Evolutionary conservation across 2,329 filamentous ascomycete genomes (phyloP).

Genomic region (Fusarium mexicanum): DNA sequence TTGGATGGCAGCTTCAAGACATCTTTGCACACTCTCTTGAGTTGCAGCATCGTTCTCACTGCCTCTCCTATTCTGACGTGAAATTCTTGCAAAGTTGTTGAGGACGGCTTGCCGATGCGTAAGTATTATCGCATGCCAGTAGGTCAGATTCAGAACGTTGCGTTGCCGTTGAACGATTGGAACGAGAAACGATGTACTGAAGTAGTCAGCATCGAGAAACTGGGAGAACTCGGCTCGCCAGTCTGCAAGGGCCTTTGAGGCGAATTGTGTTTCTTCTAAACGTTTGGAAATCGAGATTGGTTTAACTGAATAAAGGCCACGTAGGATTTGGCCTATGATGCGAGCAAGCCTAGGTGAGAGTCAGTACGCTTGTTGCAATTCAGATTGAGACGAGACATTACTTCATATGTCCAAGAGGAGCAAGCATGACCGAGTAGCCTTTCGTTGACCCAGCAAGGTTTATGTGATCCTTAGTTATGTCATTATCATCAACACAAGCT

Average conservation of each 20-base stretch:
- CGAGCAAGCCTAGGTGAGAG: constrained; percentile 43
- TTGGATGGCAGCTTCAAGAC: constrained; percentile 34
- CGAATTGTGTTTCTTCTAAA: constrained; percentile 41
- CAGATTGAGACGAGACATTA: too few species aligned
- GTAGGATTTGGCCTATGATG: constrained; percentile 49
- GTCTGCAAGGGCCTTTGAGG: constrained; percentile 45
- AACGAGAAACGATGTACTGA: constrained; percentile 47
- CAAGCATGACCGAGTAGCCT: constrained; percentile 45
- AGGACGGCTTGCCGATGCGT: constrained; percentile 51
- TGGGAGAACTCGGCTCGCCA: constrained; percentile 50
- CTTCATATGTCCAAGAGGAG: constrained; percentile 48
- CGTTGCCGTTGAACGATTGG: constrained; percentile 54
- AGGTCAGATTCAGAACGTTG: constrained; percentile 54
- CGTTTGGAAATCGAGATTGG: constrained; percentile 44
- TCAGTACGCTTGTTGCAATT: neutral
- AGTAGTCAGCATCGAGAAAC: constrained; percentile 52
- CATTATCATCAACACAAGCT: constrained; percentile 34
- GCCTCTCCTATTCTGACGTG: neutral
- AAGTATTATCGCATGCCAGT: constrained; percentile 55
- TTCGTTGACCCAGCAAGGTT: constrained; percentile 2
- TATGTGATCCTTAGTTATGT: constrained; percentile 34
- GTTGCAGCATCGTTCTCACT: constrained; percentile 11
- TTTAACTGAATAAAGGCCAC: constrained; percentile 49
- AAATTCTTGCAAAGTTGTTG: constrained; percentile 46
- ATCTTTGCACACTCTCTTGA: constrained; percentile 34